Percentiles rank a stretch among this genome's conserved stretches.
phyloP scores from a whole-genome alignment of 768 basidiomycete genomes.

The Russula vinacea region DNA sequence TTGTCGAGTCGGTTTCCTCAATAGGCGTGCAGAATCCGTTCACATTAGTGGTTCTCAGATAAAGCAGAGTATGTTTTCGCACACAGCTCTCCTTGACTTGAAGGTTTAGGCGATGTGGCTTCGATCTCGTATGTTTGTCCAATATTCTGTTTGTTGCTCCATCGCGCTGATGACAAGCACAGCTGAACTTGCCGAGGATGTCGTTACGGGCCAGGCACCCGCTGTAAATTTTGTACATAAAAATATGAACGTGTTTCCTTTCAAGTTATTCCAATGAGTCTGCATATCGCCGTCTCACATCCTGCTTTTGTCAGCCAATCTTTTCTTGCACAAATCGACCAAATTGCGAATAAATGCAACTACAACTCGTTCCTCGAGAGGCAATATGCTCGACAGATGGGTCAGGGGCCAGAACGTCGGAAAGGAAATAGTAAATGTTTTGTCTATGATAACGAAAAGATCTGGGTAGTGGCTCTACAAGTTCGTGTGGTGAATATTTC shows the following conservation, averaged over 20 bases:
- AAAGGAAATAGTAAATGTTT: too few species aligned
- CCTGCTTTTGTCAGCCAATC: slow-evolving; percentile 22
- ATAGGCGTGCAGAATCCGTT: not conserved
- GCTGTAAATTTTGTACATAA: slow-evolving; percentile 21
- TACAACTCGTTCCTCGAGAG: slow-evolving; percentile 23
- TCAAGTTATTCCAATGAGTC: slow-evolving; percentile 14
- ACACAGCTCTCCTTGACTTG: slow-evolving; percentile 17
- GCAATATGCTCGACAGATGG: too few species aligned
- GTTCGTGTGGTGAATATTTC: too few species aligned
- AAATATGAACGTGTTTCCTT: slow-evolving; percentile 18
- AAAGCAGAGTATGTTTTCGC: slow-evolving; percentile 26
- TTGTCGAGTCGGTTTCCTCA: slow-evolving; percentile 21
- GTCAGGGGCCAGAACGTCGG: too few species aligned
- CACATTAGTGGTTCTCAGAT: slow-evolving; percentile 11
- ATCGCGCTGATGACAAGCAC: not conserved
- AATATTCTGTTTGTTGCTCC: not conserved
- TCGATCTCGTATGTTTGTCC: slow-evolving; percentile 18
- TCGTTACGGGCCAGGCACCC: not conserved
- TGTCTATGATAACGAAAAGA: too few species aligned
- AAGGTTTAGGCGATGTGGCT: slow-evolving; percentile 27
- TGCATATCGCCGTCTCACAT: not conserved
- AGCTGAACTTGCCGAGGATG: slow-evolving; percentile 1
- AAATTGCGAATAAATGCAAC: slow-evolving; percentile 18
- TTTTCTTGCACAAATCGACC: slow-evolving; percentile 23
- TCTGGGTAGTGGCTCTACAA: too few species aligned